Conservation (phyloP, 371 early-diverging fungal species). For the Lichtheimia hyalospora region DNA sequence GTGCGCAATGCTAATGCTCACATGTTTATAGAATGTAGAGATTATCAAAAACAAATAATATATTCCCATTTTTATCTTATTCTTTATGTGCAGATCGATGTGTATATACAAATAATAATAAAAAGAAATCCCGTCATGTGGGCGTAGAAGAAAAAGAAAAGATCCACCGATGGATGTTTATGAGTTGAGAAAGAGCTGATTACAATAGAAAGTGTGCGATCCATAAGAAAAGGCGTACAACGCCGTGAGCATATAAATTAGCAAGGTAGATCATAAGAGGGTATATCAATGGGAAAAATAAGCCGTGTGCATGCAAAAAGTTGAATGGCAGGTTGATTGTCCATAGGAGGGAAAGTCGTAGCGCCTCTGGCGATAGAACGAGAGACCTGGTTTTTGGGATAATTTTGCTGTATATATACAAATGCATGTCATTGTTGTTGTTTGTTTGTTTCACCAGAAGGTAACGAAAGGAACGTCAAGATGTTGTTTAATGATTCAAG, state of each 20-base stretch:
- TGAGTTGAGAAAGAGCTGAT: no score
- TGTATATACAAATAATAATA: no score
- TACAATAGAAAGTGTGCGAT: conserved; percentile 5
- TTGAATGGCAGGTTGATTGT: background rate
- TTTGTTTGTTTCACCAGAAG: background rate
- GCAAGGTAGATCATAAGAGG: background rate
- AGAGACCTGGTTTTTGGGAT: conserved; percentile 10
- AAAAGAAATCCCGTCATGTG: conserved; percentile 6
- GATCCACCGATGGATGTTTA: conserved; percentile 9
- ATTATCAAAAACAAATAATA: conserved; percentile 50
- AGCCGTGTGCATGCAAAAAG: background rate
- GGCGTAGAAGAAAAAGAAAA: conserved; percentile 1
- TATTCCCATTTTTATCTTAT: no score
- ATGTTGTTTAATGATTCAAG: conserved; percentile 3
- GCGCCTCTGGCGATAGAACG: no score
- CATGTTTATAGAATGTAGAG: conserved; percentile 42
- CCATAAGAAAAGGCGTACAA: conserved; percentile 9
- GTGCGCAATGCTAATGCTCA: background rate
- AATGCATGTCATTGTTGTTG: background rate
- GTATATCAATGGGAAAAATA: background rate
- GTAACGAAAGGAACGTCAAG: conserved; percentile 4
- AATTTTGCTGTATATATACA: conserved; percentile 15
- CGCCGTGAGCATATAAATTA: conserved; percentile 11
- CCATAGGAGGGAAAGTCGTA: background rate
- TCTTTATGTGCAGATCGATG: no score